Conservation (phyloP, 106 monocot genomes). For the Vanilla planifolia region DNA sequence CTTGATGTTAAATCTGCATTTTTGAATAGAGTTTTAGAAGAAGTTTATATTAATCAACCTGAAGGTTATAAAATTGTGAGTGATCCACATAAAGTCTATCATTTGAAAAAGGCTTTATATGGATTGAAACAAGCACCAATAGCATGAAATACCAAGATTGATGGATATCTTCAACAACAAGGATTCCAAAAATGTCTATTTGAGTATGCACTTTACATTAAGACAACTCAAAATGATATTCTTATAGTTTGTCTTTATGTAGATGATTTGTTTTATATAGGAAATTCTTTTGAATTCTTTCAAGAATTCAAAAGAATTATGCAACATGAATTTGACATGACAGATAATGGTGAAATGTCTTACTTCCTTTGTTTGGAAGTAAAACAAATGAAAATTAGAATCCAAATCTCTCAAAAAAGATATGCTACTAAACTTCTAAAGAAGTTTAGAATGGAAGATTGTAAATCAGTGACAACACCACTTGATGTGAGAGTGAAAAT, state of each 20-base stretch:
- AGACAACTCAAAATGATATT: neutral
- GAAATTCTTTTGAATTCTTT: too few relatives aligned
- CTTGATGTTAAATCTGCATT: slow-evolving; percentile 1
- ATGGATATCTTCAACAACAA: neutral
- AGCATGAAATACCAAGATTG: neutral
- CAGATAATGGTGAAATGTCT: neutral
- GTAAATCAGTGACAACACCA: neutral
- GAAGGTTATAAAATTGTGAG: neutral
- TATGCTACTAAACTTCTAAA: neutral
- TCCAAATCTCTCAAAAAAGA: neutral
- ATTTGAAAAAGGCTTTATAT: neutral
- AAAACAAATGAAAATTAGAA: neutral
- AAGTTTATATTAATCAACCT: neutral
- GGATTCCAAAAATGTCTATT: neutral
- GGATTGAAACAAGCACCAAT: neutral
- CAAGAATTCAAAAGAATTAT: neutral
- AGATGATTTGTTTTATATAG: too few relatives aligned
- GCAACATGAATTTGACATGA: neutral
- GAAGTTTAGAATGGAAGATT: neutral
- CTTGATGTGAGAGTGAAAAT: neutral
- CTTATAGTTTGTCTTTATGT: neutral
- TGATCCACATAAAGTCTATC: neutral
- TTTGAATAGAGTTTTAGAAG: neutral
- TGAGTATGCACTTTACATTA: neutral
- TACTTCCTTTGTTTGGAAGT: neutral